These are phyloP conservation scores for Populus pruinosa DNA, from an alignment of 345 rosid genomes.

Conservation along the genomic window DNA sequence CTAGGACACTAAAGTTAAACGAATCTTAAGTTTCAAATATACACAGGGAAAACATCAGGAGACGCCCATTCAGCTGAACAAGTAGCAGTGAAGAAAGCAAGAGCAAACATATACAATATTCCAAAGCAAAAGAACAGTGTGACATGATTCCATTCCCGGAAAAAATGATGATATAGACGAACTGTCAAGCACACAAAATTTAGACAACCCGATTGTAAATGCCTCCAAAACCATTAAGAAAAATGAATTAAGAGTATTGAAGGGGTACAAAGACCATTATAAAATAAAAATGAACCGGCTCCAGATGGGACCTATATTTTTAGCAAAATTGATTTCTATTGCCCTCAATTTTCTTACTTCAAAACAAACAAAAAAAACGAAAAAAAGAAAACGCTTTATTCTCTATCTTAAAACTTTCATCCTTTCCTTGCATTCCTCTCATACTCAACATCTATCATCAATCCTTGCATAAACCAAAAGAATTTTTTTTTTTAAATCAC, in stretches of 20 bases:
- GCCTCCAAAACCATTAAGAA: not conserved
- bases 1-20: not conserved
- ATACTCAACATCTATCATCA: not conserved
- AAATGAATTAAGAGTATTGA: not conserved
- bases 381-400: not conserved
- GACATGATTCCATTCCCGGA: not conserved
- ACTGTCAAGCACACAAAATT: not conserved
- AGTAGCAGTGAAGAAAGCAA: not conserved
- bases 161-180: not conserved
- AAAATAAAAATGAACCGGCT: not conserved
- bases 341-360: not conserved
- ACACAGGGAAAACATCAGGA: too few species aligned
- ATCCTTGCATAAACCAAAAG: not conserved
- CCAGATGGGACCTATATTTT: not conserved
- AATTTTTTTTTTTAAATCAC: not conserved
- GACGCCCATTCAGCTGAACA: not conserved
- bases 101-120: not conserved
- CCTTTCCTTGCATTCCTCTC: not conserved
- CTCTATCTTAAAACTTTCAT: not conserved
- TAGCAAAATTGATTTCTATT: not conserved
- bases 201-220: not conserved
- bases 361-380: not conserved
- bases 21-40: not conserved
- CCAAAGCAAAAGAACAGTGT: not conserved
- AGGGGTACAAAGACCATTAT: not conserved